phyloP scores from a whole-genome alignment of 1,139 yeast genomes.

The Candida sp. region DNA sequence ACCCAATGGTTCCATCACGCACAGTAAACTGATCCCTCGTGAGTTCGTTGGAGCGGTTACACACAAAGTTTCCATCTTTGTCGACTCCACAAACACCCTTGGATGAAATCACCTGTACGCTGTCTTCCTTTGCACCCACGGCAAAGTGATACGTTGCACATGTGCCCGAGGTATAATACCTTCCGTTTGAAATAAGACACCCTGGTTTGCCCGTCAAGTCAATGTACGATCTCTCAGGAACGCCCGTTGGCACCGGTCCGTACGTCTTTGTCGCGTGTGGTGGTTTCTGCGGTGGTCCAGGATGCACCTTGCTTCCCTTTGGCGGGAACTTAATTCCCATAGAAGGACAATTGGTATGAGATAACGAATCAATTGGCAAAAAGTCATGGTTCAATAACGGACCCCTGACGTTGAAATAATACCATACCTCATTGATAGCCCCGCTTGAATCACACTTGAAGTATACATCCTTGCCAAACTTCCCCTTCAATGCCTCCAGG shows the following conservation, averaged over 20 bases:
- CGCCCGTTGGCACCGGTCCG: conserved; percentile 25
- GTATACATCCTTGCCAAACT: conserved; percentile 66
- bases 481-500: conserved; percentile 60
- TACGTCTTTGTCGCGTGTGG: background rate
- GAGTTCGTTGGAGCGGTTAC: conserved; percentile 32
- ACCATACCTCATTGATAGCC: conserved; percentile 90
- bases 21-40: conserved; percentile 57
- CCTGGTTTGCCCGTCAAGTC: conserved; percentile 63
- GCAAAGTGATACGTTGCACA: conserved; percentile 72
- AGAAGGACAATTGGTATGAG: conserved; percentile 62
- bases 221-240: conserved; percentile 43
- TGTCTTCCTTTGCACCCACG: conserved; percentile 57
- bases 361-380: conserved; percentile 63
- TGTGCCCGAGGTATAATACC: conserved; percentile 83
- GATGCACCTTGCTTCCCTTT: conserved; percentile 42
- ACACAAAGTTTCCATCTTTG: conserved; percentile 27
- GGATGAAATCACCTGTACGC: conserved; percentile 66
- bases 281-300: conserved; percentile 15
- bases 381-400: conserved; percentile 71
- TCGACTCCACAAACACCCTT: conserved; percentile 75
- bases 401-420: conserved; percentile 81
- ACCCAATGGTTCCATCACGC: conserved; percentile 51
- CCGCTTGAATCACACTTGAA: conserved; percentile 66
- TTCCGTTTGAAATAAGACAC: conserved; percentile 84
- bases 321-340: conserved; percentile 78